These are phyloP conservation scores for Athelia psychrophila DNA, from an alignment of 1,284 basidiomycete genomes.

Conservation along the genomic window DNA sequence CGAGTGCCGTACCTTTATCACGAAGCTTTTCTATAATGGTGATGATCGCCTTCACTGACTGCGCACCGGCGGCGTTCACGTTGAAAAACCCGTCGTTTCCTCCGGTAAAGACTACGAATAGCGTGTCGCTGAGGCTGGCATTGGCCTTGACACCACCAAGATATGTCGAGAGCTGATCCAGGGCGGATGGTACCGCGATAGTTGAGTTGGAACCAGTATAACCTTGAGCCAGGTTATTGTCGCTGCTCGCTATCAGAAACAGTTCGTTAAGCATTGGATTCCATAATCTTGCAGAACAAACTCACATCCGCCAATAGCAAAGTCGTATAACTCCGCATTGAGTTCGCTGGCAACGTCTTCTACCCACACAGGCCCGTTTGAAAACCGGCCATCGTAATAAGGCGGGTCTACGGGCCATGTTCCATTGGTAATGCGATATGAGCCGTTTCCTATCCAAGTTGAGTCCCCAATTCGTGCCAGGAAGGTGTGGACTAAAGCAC, in stretches of 20 bases:
- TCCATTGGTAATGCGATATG: neutral
- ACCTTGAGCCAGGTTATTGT: neutral
- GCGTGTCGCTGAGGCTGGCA: neutral
- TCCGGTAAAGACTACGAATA: neutral
- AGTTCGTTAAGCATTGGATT: neutral
- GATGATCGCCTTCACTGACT: neutral
- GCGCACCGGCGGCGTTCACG: neutral
- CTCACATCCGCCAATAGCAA: neutral
- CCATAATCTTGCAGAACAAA: neutral
- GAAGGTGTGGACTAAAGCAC: neutral
- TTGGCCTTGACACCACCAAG: neutral
- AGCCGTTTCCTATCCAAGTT: neutral
- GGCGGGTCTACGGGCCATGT: neutral
- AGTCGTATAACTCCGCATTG: neutral
- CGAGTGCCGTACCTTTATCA: too few species aligned
- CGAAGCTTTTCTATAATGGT: neutral
- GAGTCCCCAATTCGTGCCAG: too few species aligned
- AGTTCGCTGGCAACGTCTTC: neutral
- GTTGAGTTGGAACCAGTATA: neutral
- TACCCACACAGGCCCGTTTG: neutral
- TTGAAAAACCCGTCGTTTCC: neutral
- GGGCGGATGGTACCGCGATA: neutral
- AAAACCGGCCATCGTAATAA: constrained; percentile 1
- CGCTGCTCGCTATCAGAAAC: neutral
- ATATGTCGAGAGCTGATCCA: neutral